Evolutionary conservation across 2,329 filamentous ascomycete species (phyloP).

Genomic region (Beauveria australis): DNA sequence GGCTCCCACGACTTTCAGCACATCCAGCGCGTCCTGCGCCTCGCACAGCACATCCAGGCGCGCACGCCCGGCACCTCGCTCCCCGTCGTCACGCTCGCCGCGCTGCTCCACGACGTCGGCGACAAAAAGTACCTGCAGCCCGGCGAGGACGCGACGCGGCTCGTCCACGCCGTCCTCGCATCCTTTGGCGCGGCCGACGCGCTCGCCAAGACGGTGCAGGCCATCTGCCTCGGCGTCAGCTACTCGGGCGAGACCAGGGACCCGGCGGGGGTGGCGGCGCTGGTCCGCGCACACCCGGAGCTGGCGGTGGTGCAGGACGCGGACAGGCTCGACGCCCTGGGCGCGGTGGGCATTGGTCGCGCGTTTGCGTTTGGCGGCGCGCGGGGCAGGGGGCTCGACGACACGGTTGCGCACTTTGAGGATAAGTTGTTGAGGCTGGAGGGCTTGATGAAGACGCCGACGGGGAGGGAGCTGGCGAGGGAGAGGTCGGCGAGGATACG

Average conservation of each 20-base stretch:
- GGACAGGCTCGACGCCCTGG: constrained; percentile 84
- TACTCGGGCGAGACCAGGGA: constrained; percentile 64
- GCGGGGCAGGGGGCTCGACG: constrained; percentile 48
- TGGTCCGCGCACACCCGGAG: constrained; percentile 56
- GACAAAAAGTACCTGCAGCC: constrained; percentile 70
- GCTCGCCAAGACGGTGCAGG: constrained; percentile 60
- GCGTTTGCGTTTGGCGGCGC: constrained; percentile 58
- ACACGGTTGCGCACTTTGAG: constrained; percentile 65
- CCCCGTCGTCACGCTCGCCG: constrained; percentile 56
- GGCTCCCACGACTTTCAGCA: constrained; percentile 83
- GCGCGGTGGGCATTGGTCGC: constrained; percentile 74
- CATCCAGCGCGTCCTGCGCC: constrained; percentile 68
- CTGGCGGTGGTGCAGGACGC: constrained; percentile 80
- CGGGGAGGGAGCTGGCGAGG: constrained; percentile 43
- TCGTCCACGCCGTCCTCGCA: constrained; percentile 47
- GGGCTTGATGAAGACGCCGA: constrained; percentile 55
- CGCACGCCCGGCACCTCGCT: constrained; percentile 32
- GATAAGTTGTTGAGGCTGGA: constrained; percentile 64
- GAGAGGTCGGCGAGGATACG: constrained; percentile 45
- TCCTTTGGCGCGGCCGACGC: constrained; percentile 45
- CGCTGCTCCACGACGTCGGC: constrained; percentile 79
- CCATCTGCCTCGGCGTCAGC: constrained; percentile 67
- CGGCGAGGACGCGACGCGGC: constrained; percentile 46
- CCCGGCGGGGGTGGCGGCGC: constrained; percentile 46
- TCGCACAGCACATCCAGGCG: constrained; percentile 58